These are phyloP conservation scores for Berkeleyomyces basicola DNA, from an alignment of 2,329 filamentous ascomycete species.

Conservation along the genomic window DNA sequence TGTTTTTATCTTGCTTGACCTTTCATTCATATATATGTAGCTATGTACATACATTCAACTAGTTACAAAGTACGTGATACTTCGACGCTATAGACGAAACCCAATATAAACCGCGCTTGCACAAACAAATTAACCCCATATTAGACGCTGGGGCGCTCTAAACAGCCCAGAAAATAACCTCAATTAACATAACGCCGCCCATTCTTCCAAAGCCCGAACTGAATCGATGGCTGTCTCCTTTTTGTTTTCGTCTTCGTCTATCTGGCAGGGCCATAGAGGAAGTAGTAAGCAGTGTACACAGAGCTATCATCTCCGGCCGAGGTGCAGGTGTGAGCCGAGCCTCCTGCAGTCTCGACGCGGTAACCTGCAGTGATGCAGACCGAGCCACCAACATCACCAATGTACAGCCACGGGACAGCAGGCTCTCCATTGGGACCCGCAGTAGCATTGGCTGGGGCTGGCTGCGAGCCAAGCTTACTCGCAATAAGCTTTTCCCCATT, in stretches of 20 bases:
- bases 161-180: neutral
- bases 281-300: conserved; percentile 40
- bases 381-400: conserved; percentile 9
- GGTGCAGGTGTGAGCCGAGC: conserved; percentile 17
- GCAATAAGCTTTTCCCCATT: conserved; percentile 25
- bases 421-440: conserved; percentile 5
- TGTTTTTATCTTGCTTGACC: neutral
- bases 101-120: neutral
- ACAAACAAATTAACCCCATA: too few relatives aligned
- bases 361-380: conserved; percentile 1
- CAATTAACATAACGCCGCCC: neutral
- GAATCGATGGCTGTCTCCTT: neutral
- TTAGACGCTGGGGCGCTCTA: neutral
- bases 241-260: neutral
- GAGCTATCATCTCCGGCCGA: conserved; percentile 25
- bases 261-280: conserved; percentile 31
- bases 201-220: neutral
- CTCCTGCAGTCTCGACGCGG: conserved; percentile 12
- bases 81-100: neutral
- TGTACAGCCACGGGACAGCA: conserved; percentile 9
- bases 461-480: conserved; percentile 31
- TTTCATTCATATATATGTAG: too few relatives aligned
- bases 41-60: too few relatives aligned
- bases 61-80: neutral
- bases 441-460: neutral